Conservation (phyloP, 2,329 filamentous ascomycete genomes). For the Furcasterigmium furcatum region DNA sequence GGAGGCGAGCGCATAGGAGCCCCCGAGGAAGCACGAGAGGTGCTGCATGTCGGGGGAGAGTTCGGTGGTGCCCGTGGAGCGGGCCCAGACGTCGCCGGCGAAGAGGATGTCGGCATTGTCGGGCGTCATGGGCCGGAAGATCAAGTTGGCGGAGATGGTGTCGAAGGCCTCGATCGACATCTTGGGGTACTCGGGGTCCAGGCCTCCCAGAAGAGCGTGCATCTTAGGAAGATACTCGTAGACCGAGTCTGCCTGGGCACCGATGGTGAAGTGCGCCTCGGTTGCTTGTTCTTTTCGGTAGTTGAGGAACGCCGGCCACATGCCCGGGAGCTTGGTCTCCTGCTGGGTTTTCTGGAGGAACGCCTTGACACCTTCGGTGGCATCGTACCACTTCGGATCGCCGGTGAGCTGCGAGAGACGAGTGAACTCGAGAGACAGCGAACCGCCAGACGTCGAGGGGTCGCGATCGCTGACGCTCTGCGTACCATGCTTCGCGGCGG, state of each 20-base stretch:
- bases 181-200: constrained; percentile 56
- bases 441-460: constrained; percentile 51
- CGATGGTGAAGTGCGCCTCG: constrained; percentile 37
- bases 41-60: constrained; percentile 45
- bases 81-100: constrained; percentile 37
- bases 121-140: constrained; percentile 66
- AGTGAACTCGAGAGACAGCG: constrained; percentile 72
- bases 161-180: constrained; percentile 65
- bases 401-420: constrained; percentile 70
- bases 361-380: constrained; percentile 69
- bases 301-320: constrained; percentile 69
- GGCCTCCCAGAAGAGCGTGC: constrained; percentile 61
- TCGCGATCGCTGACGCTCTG: constrained; percentile 31
- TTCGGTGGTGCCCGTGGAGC: constrained; percentile 17
- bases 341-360: constrained; percentile 64
- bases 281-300: constrained; percentile 47
- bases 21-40: constrained; percentile 63
- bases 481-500: constrained; percentile 30
- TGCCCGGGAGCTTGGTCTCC: constrained; percentile 63
- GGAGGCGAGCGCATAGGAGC: constrained; percentile 61
- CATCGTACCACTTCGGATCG: constrained; percentile 72
- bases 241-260: constrained; percentile 43
- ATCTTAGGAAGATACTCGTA: constrained; percentile 63
- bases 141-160: constrained; percentile 56
- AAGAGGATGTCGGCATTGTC: constrained; percentile 58